Conservation (phyloP, 23 red algal genomes). For the Chondrus crispus region DNA sequence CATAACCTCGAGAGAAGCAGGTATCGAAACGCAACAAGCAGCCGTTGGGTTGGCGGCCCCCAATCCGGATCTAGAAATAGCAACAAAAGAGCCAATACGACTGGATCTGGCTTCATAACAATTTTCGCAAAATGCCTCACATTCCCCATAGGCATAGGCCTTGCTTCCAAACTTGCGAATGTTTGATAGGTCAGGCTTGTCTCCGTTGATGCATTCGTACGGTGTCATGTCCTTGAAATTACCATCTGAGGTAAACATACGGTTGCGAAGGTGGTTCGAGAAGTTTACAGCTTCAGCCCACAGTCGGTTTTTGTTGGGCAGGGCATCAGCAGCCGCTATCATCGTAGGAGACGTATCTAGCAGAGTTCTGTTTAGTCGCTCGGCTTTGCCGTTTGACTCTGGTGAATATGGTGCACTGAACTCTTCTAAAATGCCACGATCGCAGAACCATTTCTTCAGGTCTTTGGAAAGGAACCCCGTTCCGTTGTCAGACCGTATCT, state of each 20-base stretch:
- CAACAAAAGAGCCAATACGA: too few species aligned
- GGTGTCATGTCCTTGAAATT: neutral
- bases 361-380: neutral
- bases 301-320: neutral
- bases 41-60: too few species aligned
- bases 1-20: constrained; percentile 8
- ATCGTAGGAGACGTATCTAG: neutral
- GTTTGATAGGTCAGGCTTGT: neutral
- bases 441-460: neutral
- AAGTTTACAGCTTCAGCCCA: neutral
- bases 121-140: too few species aligned
- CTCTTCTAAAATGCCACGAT: constrained; percentile 8
- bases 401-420: constrained; percentile 4
- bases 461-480: neutral
- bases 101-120: too few species aligned
- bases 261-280: neutral
- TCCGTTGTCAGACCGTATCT: constrained; percentile 16
- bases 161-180: constrained; percentile 5
- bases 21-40: too few species aligned
- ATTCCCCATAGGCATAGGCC: constrained; percentile 14
- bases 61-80: too few species aligned
- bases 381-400: constrained; percentile 12
- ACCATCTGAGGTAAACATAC: neutral
- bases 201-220: constrained; percentile 6
- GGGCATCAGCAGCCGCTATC: neutral